Evolutionary conservation across 2,329 filamentous ascomycete genomes (phyloP), one percentile per base, ranked within the genome.

Genomic region (Ophiostoma fasciatum): DNA sequence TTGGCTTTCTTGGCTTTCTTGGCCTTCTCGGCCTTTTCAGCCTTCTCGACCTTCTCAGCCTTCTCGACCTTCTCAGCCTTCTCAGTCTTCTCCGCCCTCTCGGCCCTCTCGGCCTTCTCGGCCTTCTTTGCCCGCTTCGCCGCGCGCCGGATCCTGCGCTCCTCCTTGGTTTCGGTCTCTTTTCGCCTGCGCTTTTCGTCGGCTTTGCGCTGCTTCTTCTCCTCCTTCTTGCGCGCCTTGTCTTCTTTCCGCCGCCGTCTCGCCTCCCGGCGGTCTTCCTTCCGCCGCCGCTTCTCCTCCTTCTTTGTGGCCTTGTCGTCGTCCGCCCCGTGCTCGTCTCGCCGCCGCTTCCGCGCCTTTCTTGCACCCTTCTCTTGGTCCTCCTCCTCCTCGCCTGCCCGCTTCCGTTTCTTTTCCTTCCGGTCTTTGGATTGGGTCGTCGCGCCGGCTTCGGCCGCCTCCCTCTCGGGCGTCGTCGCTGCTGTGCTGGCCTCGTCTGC

Each of bases 201-300:
- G 50, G 29, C 22, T 40, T 39, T 28, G 19, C 10, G 14, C 3
- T 18, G 15, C 19, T 30, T 35, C 19, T 31, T 30, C 20, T 28
- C 29, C 18, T 15, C 35, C 34, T 36, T 43, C 8, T 38, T 35
- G 50, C 34, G 33, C 41, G 42, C 41, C 15, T 50, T 59, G 44
- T 48, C 56, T 44, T 44, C 55, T 47, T 58, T 61, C 41, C 49
- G 56, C 36, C 46, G 56, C 42, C 45, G 49, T 52, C 44, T 52
- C 51, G 41, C 57, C 55, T 30, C 63, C 60, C 18, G 7, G 15
- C 34, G 13, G 61, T 68, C 3, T 56, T 60, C 48, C 61, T 59
- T 34, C 49, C 42, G 14, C 27, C 17, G 31, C 38, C 28, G 32
- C 20, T 31, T 38, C 23, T 33, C 23, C 14, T 30, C 17, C 19